Conservation (phyloP, 2,329 filamentous ascomycete species). For the Sarocladium brachiariae region DNA sequence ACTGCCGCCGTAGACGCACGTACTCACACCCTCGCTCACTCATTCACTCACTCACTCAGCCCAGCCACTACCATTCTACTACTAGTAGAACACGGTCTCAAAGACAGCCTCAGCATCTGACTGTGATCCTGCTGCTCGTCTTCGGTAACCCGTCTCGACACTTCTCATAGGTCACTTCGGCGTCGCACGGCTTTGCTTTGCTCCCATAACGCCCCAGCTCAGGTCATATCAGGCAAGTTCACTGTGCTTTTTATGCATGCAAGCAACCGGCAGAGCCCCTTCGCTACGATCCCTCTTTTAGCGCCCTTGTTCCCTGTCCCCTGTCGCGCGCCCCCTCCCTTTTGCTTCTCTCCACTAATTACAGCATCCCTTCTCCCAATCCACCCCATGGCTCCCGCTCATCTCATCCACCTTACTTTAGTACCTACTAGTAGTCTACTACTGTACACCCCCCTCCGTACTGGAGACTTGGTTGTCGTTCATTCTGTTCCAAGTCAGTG, state of each 20-base stretch:
- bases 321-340: neutral
- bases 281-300: conserved; percentile 5
- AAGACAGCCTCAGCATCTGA: too few species aligned
- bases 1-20: neutral
- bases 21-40: neutral
- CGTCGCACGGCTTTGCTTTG: neutral
- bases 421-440: neutral
- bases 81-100: too few species aligned
- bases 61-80: too few species aligned
- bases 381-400: too few species aligned
- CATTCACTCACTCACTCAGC: neutral
- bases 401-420: too few species aligned
- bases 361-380: neutral
- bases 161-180: neutral
- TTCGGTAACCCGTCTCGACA: too few species aligned
- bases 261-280: neutral
- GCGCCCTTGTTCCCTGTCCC: conserved; percentile 7
- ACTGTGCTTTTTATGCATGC: neutral
- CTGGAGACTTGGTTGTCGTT: neutral
- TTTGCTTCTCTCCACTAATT: neutral
- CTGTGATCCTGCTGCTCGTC: neutral
- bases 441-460: neutral
- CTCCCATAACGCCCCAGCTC: neutral
- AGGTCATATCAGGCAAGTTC: neutral
- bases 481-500: neutral